These are phyloP conservation scores for Cyclocybe cylindracea DNA, from an alignment of 768 basidiomycete species.

Conservation along the genomic window DNA sequence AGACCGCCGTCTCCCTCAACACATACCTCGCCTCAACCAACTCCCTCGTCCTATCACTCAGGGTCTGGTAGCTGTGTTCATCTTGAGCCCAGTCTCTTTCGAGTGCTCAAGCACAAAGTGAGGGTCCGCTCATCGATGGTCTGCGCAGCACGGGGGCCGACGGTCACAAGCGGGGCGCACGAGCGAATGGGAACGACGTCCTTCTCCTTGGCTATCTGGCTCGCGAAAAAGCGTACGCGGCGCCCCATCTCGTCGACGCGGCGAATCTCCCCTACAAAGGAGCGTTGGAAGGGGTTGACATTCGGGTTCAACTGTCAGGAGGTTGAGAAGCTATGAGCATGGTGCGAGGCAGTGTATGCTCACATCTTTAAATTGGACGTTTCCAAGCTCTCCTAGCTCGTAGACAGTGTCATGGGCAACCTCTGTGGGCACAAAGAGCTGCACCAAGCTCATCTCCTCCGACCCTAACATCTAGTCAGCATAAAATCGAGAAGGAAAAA, in stretches of 20 bases:
- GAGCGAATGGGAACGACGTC: conserved; percentile 83
- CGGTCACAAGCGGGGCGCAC: conserved; percentile 82
- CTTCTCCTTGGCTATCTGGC: conserved; percentile 85
- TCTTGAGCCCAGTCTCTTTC: conserved; percentile 82
- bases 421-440: conserved; percentile 96
- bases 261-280: conserved; percentile 95
- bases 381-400: conserved; percentile 92
- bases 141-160: conserved; percentile 91
- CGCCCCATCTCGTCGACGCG: conserved; percentile 96
- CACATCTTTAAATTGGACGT: conserved; percentile 98
- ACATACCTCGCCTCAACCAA: conserved; percentile 94
- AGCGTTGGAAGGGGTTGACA: conserved; percentile 97
- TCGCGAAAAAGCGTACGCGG: conserved; percentile 85
- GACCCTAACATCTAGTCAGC: conserved; percentile 59
- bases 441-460: conserved; percentile 97
- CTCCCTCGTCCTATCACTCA: conserved; percentile 85
- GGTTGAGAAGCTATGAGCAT: not conserved
- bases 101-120: conserved; percentile 78
- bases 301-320: conserved; percentile 79
- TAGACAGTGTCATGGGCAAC: conserved; percentile 96
- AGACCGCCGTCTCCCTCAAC: conserved; percentile 91
- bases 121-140: conserved; percentile 92
- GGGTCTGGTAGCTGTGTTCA: conserved; percentile 92
- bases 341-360: conserved; percentile 21
- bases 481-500: not conserved